Percentiles rank a stretch among this genome's conserved stretches.
Evolutionary conservation across 306 rosid genomes (phyloP).

Genomic region (Psophocarpus tetragonolobus): DNA sequence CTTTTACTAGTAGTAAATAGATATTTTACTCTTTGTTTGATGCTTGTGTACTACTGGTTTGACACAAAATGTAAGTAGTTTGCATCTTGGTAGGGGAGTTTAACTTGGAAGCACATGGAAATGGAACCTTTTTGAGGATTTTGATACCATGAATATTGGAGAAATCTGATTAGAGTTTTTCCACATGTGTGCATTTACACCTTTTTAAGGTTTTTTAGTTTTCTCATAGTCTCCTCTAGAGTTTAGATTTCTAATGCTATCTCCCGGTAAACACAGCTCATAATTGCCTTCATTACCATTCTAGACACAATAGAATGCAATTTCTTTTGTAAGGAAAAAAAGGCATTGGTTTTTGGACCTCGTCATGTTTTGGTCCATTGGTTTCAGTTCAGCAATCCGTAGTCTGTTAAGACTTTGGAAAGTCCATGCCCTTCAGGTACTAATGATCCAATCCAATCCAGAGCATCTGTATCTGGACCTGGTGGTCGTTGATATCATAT

Average conservation of each 20-base stretch:
- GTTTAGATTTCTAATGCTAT: not conserved
- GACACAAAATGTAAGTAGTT: not conserved
- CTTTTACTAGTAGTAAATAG: not conserved
- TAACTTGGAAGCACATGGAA: not conserved
- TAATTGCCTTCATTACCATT: not conserved
- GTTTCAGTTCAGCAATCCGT: not conserved
- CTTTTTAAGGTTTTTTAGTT: not conserved
- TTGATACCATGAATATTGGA: not conserved
- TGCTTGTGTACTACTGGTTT: not conserved
- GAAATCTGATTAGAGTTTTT: not conserved
- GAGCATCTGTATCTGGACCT: constrained; percentile 56
- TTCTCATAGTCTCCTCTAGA: constrained; percentile 14
- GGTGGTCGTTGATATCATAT: constrained; percentile 55
- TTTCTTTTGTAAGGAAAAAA: not conserved
- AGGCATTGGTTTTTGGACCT: not conserved
- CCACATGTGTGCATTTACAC: not conserved
- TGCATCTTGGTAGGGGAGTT: not conserved
- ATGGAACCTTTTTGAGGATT: not conserved
- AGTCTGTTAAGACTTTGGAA: not conserved
- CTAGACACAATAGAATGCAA: not conserved
- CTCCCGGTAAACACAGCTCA: not conserved
- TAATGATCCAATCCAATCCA: constrained; percentile 54
- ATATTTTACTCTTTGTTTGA: not conserved
- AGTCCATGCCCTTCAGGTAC: constrained; percentile 9
- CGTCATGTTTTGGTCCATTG: constrained; percentile 14